phyloP scores from a whole-genome alignment of 305 asterid genomes.

The Rubia peregrina region DNA sequence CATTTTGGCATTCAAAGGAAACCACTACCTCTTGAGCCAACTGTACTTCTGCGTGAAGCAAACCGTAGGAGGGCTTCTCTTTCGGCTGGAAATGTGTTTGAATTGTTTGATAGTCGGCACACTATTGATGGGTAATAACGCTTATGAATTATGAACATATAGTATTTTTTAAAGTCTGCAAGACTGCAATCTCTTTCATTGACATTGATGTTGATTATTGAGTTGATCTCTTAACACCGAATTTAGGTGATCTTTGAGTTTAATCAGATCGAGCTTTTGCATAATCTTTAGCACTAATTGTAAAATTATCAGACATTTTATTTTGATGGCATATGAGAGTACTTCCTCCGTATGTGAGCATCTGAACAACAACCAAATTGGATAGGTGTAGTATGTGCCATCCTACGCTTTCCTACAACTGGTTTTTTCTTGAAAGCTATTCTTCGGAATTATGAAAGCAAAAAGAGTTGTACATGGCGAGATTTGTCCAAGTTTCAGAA shows the following conservation, averaged over 20 bases:
- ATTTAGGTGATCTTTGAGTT: background rate
- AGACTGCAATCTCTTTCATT: slow-evolving; percentile 8
- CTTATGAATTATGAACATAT: slow-evolving; percentile 12
- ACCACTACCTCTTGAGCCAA: slow-evolving; percentile 96
- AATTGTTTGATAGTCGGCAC: slow-evolving; percentile 69
- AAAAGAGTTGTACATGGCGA: background rate
- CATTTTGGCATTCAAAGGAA: slow-evolving; percentile 94
- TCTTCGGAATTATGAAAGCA: background rate
- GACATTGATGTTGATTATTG: background rate
- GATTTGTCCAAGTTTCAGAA: background rate
- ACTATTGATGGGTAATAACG: slow-evolving; percentile 57
- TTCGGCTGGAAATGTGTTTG: slow-evolving; percentile 89
- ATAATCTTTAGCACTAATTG: background rate
- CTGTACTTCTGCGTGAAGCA: slow-evolving; percentile 95
- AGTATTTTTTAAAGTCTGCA: background rate
- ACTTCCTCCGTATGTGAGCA: background rate
- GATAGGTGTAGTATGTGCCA: background rate
- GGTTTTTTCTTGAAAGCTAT: background rate
- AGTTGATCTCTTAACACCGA: background rate
- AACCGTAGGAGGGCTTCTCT: slow-evolving; percentile 98
- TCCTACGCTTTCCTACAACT: background rate
- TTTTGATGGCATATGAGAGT: background rate
- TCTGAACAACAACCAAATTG: background rate
- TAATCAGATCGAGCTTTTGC: background rate
- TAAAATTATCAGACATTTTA: background rate